Conservation (phyloP, 2,329 filamentous ascomycete genomes). For the Zymoseptoria brevis region DNA sequence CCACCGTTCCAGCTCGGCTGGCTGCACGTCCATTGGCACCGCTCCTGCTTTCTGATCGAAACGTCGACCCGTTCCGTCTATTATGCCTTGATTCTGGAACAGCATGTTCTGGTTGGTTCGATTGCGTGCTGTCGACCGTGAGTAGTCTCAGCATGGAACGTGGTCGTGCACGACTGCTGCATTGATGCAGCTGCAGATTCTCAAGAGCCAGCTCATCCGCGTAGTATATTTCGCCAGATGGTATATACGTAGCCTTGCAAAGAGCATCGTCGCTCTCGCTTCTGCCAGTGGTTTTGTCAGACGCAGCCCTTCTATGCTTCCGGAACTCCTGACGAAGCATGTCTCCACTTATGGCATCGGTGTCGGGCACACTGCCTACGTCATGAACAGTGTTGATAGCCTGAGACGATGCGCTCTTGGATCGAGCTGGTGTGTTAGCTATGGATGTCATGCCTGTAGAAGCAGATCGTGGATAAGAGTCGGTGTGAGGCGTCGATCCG, state of each 20-base stretch:
- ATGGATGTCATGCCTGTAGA: conserved; percentile 39
- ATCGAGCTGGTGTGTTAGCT: conserved; percentile 33
- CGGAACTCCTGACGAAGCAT: conserved; percentile 40
- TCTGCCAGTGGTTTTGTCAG: conserved; percentile 1
- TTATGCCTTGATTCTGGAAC: conserved; percentile 6
- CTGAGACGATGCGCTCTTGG: conserved; percentile 35
- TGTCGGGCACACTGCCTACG: conserved; percentile 24
- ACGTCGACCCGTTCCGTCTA: conserved; percentile 8
- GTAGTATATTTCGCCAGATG: not conserved
- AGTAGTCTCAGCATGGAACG: not conserved
- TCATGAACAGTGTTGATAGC: conserved; percentile 20
- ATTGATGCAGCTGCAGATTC: not conserved
- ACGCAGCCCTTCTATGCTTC: conserved; percentile 26
- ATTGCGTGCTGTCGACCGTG: conserved; percentile 3
- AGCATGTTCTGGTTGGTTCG: conserved; percentile 5
- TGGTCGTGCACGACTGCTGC: not conserved
- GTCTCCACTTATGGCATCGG: conserved; percentile 33
- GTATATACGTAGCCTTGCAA: not conserved
- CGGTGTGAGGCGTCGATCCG: conserved; percentile 36
- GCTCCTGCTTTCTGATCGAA: conserved; percentile 12
- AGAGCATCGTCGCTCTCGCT: conserved; percentile 7
- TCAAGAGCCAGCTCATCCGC: not conserved
- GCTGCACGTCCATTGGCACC: conserved; percentile 12
- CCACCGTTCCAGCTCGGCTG: conserved; percentile 16
- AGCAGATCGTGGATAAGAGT: conserved; percentile 30